Evolutionary conservation across 768 basidiomycete species (phyloP).

Genomic region (Crepidotus variabilis): DNA sequence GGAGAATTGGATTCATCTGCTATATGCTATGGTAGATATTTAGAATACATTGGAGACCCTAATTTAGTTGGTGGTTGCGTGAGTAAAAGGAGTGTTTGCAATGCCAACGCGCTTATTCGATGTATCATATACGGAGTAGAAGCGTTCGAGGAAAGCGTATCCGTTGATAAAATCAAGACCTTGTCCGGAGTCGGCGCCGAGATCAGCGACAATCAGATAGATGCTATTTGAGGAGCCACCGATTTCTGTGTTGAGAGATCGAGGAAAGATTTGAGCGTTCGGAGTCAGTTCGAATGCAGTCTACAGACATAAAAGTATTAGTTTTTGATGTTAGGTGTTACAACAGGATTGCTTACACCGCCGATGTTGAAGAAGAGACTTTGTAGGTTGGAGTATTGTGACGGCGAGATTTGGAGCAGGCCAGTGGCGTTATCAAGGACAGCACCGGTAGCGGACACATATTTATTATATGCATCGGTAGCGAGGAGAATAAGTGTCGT

Average conservation of each 20-base stretch:
- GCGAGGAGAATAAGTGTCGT: constrained; percentile 51
- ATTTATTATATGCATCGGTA: constrained; percentile 42
- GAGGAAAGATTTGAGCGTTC: constrained; percentile 72
- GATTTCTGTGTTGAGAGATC: constrained; percentile 49
- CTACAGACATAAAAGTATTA: constrained; percentile 20
- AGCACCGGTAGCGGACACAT: constrained; percentile 43
- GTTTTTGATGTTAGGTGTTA: not conserved
- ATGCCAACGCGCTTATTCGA: constrained; percentile 52
- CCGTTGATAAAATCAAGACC: constrained; percentile 64
- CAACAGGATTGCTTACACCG: constrained; percentile 31
- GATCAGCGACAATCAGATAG: constrained; percentile 54
- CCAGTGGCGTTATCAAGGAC: constrained; percentile 36
- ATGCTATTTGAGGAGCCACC: constrained; percentile 49
- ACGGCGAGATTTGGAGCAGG: constrained; percentile 45
- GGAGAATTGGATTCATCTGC: too few relatives aligned
- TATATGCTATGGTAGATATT: too few relatives aligned
- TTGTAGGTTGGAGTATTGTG: constrained; percentile 49
- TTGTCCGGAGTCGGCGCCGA: constrained; percentile 45
- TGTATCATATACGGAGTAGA: constrained; percentile 66
- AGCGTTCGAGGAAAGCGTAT: constrained; percentile 41
- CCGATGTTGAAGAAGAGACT: constrained; percentile 55
- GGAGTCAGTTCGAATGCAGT: constrained; percentile 51
- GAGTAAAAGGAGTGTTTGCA: constrained; percentile 49
- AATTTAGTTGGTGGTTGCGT: constrained; percentile 36
- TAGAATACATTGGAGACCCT: not conserved